These are phyloP conservation scores for Aureobasidium sp. DNA, from an alignment of 2,329 filamentous ascomycete species.

Conservation along the genomic window DNA sequence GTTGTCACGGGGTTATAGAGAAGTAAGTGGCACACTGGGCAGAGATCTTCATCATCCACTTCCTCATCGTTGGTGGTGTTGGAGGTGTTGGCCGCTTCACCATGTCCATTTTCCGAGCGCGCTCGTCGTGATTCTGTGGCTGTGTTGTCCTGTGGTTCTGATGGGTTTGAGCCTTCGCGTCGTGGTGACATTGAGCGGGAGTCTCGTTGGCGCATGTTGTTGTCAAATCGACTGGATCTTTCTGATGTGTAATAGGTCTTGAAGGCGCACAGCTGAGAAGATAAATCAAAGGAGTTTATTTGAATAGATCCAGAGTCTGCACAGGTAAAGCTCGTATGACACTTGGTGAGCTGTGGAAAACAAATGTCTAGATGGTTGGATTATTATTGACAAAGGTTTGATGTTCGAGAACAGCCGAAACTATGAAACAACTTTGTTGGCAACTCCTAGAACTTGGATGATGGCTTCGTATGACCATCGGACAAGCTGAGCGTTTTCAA, in stretches of 20 bases:
- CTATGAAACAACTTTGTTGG: background rate
- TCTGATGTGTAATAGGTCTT: background rate
- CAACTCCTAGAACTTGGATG: background rate
- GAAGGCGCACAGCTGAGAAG: background rate
- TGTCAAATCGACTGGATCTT: background rate
- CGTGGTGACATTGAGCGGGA: slow-evolving; percentile 1
- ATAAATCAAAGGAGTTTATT: background rate
- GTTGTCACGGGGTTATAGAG: slow-evolving; percentile 35
- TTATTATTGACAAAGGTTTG: background rate
- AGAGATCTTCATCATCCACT: slow-evolving; percentile 29
- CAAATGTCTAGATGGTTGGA: background rate
- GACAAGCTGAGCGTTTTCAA: background rate
- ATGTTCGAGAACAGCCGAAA: background rate
- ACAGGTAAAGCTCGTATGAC: background rate
- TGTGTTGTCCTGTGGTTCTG: background rate
- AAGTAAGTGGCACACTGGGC: slow-evolving; percentile 38
- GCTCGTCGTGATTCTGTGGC: background rate
- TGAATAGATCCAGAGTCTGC: background rate
- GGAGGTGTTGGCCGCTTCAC: too few relatives aligned
- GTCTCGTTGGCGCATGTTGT: background rate
- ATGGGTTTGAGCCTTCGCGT: background rate
- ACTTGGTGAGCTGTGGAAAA: background rate
- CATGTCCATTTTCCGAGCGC: background rate
- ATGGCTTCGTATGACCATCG: background rate
- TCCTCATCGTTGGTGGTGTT: background rate